Base-by-base conservation (phyloP, 768 basidiomycete species). In the Suillus subalutaceus region DNA sequence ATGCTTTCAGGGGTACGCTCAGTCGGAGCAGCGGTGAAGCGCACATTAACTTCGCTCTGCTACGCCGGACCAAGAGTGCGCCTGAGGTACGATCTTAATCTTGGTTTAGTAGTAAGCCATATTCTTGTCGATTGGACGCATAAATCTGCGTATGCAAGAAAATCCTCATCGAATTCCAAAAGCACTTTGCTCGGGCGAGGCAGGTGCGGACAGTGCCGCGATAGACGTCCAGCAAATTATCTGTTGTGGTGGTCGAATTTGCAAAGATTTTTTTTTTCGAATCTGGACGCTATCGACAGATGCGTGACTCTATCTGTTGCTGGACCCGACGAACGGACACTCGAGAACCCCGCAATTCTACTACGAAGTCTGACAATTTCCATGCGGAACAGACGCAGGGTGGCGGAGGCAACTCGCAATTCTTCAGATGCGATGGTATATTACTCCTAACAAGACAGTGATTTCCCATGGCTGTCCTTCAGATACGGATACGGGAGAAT, bases 401-500 rank as follows among this genome's bases (percentile, higher is more conserved):
- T 30, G 7, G 18, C 18, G 58, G 38, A 41, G 9, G 26, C 8
- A 30, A 59, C 38, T 58, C 15, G 38, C 37, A 37, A 23, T 57
- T 37, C 56, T 38, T 40, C 23, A 41, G 15, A 40, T 23, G 23
- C 40, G 16, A 38, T 59, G 38, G n/a, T 23, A 41, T 40, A 59
- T 18, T 20, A 60, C 23, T 60, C 41, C 30, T 43, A 60, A 41
- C 40, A 30, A 60, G 59, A 60, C 59, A 20, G 59, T 59, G 58
- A 59, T 59, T 59, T 41, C 58, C 58, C 58, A 40, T 59, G 58
- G 26, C 26, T 23, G 12, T n/a, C 20, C 20, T 56, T 56, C 20
- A 56, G 32, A 56, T 56, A 56, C 32, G 55, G 32, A 56, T 56
- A 56, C 32, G 55, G 55, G 55, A 56, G 55, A 56, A 56, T 37